phyloP scores from a whole-genome alignment of 2,329 filamentous ascomycete genomes.

The Fusarium fujikuroi region DNA sequence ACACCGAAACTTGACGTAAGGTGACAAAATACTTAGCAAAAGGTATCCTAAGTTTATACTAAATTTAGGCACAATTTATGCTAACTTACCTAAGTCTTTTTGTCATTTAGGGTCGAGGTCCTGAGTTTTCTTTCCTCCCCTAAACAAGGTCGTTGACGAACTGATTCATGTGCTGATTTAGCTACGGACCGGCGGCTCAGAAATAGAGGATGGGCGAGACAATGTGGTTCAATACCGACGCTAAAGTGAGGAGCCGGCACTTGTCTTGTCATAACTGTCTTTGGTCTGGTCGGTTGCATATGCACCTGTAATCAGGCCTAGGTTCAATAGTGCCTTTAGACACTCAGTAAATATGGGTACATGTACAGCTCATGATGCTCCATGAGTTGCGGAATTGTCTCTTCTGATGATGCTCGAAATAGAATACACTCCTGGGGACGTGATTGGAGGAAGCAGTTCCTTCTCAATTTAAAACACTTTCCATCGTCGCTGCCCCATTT shows the following conservation, averaged over 20 bases:
- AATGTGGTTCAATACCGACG: constrained; percentile 18
- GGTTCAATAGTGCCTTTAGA: background rate
- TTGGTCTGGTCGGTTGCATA: background rate
- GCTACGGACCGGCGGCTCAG: background rate
- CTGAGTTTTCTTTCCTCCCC: no score
- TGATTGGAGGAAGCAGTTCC: background rate
- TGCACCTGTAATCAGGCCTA: background rate
- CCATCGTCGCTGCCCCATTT: background rate
- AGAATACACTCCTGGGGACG: background rate
- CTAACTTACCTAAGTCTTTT: no score
- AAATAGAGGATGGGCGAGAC: background rate
- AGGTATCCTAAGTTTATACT: no score
- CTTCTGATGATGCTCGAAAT: background rate
- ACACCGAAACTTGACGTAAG: no score
- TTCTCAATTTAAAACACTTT: background rate
- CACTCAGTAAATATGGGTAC: background rate
- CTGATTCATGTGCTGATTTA: background rate
- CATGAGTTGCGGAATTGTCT: background rate
- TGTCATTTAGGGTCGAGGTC: no score
- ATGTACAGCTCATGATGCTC: background rate
- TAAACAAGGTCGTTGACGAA: background rate
- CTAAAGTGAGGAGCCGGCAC: constrained; percentile 15
- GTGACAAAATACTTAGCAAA: no score
- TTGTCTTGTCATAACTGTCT: background rate
- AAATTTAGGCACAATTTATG: no score